phyloP scores from a whole-genome alignment of 2,329 filamentous ascomycete genomes.

The Myriosclerotinia scirpicola region DNA sequence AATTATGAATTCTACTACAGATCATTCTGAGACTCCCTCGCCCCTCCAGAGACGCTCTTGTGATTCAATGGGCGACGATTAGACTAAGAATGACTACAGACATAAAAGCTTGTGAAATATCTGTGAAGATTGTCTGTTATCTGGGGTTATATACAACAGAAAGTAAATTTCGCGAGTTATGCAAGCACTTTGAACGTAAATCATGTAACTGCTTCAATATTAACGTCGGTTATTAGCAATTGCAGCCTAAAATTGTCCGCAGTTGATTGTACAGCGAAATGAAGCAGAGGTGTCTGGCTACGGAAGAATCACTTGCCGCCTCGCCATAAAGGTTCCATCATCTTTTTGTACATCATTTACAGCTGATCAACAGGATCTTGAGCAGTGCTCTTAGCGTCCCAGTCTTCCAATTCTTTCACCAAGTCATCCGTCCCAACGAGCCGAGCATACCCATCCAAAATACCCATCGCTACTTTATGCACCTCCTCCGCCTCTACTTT shows the following conservation, averaged over 20 bases:
- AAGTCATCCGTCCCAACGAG: neutral
- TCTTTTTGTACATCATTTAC: neutral
- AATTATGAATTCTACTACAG: too few relatives aligned
- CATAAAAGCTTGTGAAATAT: neutral
- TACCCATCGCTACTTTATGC: conserved; percentile 15
- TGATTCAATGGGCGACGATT: too few relatives aligned
- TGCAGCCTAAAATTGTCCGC: neutral
- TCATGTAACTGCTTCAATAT: neutral
- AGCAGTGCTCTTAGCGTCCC: neutral
- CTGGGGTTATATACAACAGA: neutral
- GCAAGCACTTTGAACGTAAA: neutral
- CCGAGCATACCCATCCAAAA: conserved; percentile 8
- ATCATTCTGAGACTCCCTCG: too few relatives aligned
- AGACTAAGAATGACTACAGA: too few relatives aligned
- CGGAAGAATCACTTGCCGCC: neutral
- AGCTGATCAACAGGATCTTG: neutral
- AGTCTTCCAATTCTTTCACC: neutral
- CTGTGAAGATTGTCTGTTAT: neutral
- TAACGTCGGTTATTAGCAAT: neutral
- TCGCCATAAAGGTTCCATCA: neutral
- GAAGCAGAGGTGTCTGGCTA: neutral
- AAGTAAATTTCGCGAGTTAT: neutral
- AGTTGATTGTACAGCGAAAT: neutral
- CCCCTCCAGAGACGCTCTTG: too few relatives aligned
- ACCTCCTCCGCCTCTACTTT: conserved; percentile 12